These are phyloP conservation scores for Cystofilobasidium capitatum DNA, from an alignment of 768 basidiomycete genomes.

Conservation along the genomic window DNA sequence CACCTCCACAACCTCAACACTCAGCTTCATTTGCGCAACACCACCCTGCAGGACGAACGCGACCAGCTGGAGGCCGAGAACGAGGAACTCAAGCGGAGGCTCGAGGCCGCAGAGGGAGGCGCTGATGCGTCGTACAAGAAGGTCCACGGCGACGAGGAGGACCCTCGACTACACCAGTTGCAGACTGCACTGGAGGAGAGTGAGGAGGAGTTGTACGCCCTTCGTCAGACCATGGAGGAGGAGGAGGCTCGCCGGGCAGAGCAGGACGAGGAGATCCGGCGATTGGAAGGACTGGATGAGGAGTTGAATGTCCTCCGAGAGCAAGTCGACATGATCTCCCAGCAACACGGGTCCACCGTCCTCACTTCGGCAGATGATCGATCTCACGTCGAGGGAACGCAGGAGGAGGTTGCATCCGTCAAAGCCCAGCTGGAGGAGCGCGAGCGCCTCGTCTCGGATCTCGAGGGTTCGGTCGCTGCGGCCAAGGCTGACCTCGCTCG, in stretches of 20 bases:
- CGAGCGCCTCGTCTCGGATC: neutral
- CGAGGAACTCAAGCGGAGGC: slow-evolving; percentile 46
- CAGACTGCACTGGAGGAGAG: neutral
- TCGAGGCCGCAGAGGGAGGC: neutral
- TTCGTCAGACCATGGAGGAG: neutral
- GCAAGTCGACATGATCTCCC: slow-evolving; percentile 11
- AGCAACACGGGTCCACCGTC: neutral
- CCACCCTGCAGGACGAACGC: slow-evolving; percentile 19
- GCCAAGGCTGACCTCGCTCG: slow-evolving; percentile 1
- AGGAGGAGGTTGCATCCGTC: neutral
- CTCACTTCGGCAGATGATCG: neutral
- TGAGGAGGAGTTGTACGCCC: slow-evolving; percentile 4
- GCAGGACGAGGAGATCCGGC: slow-evolving; percentile 1
- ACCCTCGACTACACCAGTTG: neutral
- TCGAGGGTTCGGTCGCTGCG: neutral
- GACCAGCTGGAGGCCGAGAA: slow-evolving; percentile 67
- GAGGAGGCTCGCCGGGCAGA: neutral
- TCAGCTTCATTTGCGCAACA: slow-evolving; percentile 36
- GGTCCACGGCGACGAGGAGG: neutral
- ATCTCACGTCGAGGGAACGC: neutral
- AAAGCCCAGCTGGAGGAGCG: slow-evolving; percentile 3
- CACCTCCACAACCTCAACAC: slow-evolving; percentile 80
- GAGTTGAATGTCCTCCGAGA: slow-evolving; percentile 3
- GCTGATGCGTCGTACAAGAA: neutral
- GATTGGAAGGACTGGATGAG: neutral